Evolutionary conservation across 2,329 filamentous ascomycete genomes (phyloP).

Genomic region (Ascochyta clinopodiicola): DNA sequence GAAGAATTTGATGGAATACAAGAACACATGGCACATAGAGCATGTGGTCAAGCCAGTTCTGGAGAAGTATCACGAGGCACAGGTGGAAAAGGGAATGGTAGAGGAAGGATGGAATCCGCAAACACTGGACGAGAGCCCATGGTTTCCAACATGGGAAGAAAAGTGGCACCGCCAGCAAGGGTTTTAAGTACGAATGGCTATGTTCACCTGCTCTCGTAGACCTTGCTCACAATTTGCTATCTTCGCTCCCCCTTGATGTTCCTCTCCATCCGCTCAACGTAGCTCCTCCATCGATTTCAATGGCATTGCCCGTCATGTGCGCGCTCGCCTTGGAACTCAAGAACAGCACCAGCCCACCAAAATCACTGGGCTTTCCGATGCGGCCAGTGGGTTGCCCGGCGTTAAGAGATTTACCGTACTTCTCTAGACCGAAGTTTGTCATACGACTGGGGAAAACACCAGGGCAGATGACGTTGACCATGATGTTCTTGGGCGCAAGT

Average conservation of each 20-base stretch:
- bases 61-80: constrained; percentile 68
- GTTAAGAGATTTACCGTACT: constrained; percentile 57
- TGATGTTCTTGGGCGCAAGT: constrained; percentile 60
- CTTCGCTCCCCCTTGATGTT: constrained; percentile 26
- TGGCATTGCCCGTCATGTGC: constrained; percentile 57
- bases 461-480: constrained; percentile 55
- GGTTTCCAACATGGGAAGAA: constrained; percentile 76
- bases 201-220: not conserved
- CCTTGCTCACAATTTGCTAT: constrained; percentile 35
- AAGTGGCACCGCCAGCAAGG: constrained; percentile 74
- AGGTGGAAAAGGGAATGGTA: constrained; percentile 67
- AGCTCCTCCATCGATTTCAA: constrained; percentile 57
- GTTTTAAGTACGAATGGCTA: constrained; percentile 49
- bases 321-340: constrained; percentile 46
- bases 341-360: constrained; percentile 56
- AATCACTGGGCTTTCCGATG: constrained; percentile 57
- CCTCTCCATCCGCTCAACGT: constrained; percentile 52
- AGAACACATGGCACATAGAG: constrained; percentile 80
- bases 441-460: constrained; percentile 61
- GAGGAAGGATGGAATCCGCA: constrained; percentile 68
- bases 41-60: constrained; percentile 72
- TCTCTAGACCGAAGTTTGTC: constrained; percentile 61
- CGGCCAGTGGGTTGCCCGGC: constrained; percentile 55
- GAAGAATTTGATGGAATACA: constrained; percentile 75
- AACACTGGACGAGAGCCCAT: constrained; percentile 78